phyloP scores from a whole-genome alignment of 2,329 filamentous ascomycete genomes.

The Epichloe sp. region DNA sequence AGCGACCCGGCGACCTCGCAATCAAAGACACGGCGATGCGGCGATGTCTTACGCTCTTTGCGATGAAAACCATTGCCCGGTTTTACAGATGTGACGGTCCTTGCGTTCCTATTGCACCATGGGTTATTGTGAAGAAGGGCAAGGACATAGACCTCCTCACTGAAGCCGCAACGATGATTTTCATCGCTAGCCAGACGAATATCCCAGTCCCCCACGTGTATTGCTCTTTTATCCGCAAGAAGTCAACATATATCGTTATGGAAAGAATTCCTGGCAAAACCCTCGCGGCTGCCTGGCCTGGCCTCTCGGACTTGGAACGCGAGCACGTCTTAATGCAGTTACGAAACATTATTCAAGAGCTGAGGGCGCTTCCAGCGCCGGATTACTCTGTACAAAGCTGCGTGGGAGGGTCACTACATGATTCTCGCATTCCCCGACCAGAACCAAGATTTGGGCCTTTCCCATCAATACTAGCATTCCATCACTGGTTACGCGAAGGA shows the following conservation, averaged over 20 bases:
- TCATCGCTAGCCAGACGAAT: conserved; percentile 10
- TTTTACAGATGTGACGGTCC: not conserved
- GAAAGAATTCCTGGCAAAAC: conserved; percentile 16
- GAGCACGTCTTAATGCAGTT: conserved; percentile 11
- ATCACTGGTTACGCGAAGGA: conserved; percentile 17
- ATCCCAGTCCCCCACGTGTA: conserved; percentile 11
- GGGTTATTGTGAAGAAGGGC: not conserved
- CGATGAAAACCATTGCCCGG: not conserved
- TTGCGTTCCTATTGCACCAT: not conserved
- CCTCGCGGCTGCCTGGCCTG: conserved; percentile 9
- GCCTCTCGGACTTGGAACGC: conserved; percentile 5
- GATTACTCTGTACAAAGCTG: conserved; percentile 12
- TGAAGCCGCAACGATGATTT: conserved; percentile 12
- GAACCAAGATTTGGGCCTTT: conserved; percentile 19
- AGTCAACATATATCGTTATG: conserved; percentile 33
- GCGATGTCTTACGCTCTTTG: not conserved
- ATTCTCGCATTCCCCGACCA: conserved; percentile 13
- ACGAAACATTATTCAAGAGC: conserved; percentile 10
- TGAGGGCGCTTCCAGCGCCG: conserved; percentile 12
- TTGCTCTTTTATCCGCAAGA: conserved; percentile 23
- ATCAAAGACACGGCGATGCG: not conserved
- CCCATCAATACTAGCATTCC: conserved; percentile 17
- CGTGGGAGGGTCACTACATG: conserved; percentile 14
- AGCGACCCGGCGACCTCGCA: not conserved
- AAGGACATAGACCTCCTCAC: conserved; percentile 6